phyloP scores from a whole-genome alignment of 805 yeast genomes.

The Saccharomycopsis synnaedendra region DNA sequence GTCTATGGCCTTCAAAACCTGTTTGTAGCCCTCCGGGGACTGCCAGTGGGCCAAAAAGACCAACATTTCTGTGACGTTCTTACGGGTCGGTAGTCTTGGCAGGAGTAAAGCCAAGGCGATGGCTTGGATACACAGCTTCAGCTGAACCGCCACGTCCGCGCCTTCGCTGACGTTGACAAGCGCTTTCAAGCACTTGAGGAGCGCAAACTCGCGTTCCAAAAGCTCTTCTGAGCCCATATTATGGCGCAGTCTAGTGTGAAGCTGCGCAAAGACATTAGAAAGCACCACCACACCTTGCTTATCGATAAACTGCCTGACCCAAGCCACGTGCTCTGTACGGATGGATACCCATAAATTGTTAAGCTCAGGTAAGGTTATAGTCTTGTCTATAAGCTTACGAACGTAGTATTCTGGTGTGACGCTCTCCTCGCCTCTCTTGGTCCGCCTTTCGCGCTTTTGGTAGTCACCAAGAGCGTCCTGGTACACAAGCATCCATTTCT shows the following conservation, averaged over 20 bases:
- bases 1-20: conserved; percentile 38
- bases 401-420: conserved; percentile 69
- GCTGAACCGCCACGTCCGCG: conserved; percentile 41
- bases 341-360: conserved; percentile 84
- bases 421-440: conserved; percentile 20
- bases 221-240: conserved; percentile 25
- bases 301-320: conserved; percentile 73
- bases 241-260: conserved; percentile 18
- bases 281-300: conserved; percentile 76
- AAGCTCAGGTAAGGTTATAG: conserved; percentile 57
- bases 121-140: conserved; percentile 40
- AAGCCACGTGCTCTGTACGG: conserved; percentile 71
- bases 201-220: conserved; percentile 60
- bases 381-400: conserved; percentile 56
- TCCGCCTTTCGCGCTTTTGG: conserved; percentile 37
- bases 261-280: conserved; percentile 39
- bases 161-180: conserved; percentile 55
- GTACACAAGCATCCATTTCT: conserved; percentile 84
- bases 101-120: conserved; percentile 66
- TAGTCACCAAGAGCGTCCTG: conserved; percentile 77
- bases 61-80: conserved; percentile 68
- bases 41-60: conserved; percentile 38
- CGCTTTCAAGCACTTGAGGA: conserved; percentile 70
- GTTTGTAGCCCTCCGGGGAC: conserved; percentile 38
- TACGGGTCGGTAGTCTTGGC: conserved; percentile 63